Conservation (phyloP, 2,329 filamentous ascomycete genomes). For the Xylaria multiplex region DNA sequence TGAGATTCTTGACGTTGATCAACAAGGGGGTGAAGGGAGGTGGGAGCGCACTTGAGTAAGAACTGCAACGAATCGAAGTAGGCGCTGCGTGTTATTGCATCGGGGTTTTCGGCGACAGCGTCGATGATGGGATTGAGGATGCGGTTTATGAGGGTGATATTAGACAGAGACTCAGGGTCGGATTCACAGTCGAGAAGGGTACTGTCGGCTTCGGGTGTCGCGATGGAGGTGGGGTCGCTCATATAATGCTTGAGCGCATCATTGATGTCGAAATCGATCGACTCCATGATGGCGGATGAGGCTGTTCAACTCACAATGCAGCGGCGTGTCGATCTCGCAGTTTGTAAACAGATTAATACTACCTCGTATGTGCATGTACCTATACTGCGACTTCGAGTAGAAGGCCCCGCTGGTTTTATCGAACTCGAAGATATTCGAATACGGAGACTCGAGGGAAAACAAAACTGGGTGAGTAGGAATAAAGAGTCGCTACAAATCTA, state of each 20-base stretch:
- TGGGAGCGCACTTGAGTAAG: conserved; percentile 88
- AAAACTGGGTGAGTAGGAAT: not conserved
- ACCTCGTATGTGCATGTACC: not conserved
- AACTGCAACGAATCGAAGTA: conserved; percentile 95
- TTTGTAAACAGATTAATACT: conserved; percentile 2
- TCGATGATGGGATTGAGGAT: conserved; percentile 93
- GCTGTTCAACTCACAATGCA: not conserved
- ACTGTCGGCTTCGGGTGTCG: conserved; percentile 85
- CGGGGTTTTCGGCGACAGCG: conserved; percentile 88
- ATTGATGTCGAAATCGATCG: conserved; percentile 93
- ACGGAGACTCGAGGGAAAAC: not conserved
- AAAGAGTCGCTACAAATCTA: not conserved
- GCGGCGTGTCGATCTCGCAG: not conserved
- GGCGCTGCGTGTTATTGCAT: conserved; percentile 80
- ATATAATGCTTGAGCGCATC: conserved; percentile 96
- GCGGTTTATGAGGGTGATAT: conserved; percentile 77
- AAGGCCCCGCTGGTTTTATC: not conserved
- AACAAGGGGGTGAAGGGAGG: conserved; percentile 53
- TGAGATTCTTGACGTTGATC: conserved; percentile 14
- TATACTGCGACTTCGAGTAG: conserved; percentile 11
- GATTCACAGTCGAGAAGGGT: conserved; percentile 91
- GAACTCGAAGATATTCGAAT: not conserved
- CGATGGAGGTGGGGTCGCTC: conserved; percentile 85
- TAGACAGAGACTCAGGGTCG: conserved; percentile 84
- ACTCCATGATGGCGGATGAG: conserved; percentile 65